Evolutionary conservation across 129 eudicot genomes (phyloP).

Genomic region (Flaveria bidentis): DNA sequence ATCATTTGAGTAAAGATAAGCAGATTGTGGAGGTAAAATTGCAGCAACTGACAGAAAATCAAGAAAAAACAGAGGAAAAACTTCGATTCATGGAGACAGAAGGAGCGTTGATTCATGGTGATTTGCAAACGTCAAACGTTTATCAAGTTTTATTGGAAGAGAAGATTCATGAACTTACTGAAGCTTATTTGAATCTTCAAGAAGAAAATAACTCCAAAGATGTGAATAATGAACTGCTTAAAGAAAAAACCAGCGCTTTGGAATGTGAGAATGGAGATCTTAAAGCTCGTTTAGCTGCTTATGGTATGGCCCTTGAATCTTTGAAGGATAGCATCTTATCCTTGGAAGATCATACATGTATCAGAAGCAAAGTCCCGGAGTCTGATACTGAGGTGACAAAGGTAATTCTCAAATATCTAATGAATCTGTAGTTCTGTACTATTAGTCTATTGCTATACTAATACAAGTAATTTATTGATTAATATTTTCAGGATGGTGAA

Average conservation of each 20-base stretch:
- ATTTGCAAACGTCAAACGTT: conserved; percentile 53
- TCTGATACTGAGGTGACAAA: conserved; percentile 37
- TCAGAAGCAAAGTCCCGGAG: conserved; percentile 41
- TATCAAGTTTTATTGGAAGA: conserved; percentile 58
- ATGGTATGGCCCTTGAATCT: conserved; percentile 52
- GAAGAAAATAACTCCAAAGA: conserved; percentile 42
- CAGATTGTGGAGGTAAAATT: conserved; percentile 42
- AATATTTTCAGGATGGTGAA: conserved; percentile 44
- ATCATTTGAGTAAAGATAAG: conserved; percentile 40
- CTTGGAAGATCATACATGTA: conserved; percentile 50
- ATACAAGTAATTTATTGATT: not conserved
- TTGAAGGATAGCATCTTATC: conserved; percentile 65
- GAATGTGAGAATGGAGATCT: conserved; percentile 68
- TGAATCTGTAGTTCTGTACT: not conserved
- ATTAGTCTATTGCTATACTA: not conserved
- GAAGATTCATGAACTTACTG: conserved; percentile 66
- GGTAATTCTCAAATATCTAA: conserved; percentile 44
- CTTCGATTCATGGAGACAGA: conserved; percentile 54
- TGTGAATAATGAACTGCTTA: conserved; percentile 36
- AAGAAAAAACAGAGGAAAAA: conserved; percentile 40
- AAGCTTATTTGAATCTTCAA: conserved; percentile 47
- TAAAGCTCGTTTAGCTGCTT: conserved; percentile 54
- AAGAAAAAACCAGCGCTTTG: conserved; percentile 39
- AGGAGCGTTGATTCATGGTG: conserved; percentile 38
- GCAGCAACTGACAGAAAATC: conserved; percentile 43